Conservation (phyloP, 805 yeast genomes). For the Zygoascus bituminiphila region DNA sequence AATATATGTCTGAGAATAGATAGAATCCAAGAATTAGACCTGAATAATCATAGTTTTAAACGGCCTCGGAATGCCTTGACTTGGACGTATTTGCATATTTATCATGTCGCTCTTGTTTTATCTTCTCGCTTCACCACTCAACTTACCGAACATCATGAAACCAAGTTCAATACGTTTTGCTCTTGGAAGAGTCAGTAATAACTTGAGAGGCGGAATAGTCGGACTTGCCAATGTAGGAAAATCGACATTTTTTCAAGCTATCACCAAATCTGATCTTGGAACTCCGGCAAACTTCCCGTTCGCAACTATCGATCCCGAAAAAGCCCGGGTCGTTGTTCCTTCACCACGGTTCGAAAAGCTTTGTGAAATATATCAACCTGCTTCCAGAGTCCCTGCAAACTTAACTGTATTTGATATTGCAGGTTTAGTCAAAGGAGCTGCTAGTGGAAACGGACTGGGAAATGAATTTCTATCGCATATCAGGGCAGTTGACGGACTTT, state of each 20-base stretch:
- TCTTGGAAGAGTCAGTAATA: conserved; percentile 38
- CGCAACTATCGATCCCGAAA: conserved; percentile 71
- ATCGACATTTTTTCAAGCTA: conserved; percentile 50
- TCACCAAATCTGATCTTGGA: conserved; percentile 54
- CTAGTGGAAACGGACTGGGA: conserved; percentile 71
- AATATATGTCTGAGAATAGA: too few species aligned
- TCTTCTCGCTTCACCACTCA: too few species aligned
- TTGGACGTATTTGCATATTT: too few species aligned
- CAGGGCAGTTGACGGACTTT: conserved; percentile 62
- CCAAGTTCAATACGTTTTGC: neutral
- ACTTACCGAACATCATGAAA: neutral
- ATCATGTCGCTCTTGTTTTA: too few species aligned
- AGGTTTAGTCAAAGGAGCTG: conserved; percentile 58
- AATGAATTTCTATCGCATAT: conserved; percentile 86
- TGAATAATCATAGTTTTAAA: too few species aligned
- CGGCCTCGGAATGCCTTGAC: too few species aligned
- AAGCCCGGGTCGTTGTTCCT: conserved; percentile 48
- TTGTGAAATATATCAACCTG: conserved; percentile 40
- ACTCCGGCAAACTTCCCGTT: conserved; percentile 64
- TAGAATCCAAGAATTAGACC: too few species aligned
- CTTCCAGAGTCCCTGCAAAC: conserved; percentile 44
- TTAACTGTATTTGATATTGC: conserved; percentile 61
- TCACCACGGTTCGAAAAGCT: conserved; percentile 43
- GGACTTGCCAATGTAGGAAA: conserved; percentile 64
- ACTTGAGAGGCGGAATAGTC: conserved; percentile 63